Evolutionary conservation across 2,329 filamentous ascomycete genomes (phyloP), one percentile per base, ranked within the genome.

Genomic region (Proliferodiscus dingleyae): DNA sequence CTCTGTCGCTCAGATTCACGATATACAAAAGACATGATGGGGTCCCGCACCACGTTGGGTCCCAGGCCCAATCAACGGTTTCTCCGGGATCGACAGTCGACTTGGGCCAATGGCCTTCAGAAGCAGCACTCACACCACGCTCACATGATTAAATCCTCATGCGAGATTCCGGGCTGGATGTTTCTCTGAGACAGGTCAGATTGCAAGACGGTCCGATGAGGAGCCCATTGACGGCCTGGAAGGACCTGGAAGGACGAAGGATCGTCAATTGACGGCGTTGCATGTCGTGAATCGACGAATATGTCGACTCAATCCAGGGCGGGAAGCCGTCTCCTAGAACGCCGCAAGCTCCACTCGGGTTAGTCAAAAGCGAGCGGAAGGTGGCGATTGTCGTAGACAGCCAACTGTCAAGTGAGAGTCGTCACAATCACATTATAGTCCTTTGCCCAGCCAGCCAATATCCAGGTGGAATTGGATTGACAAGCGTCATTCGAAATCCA

Each of bases 81-180:
- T 51, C 41, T 45, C 47, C 45, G 51, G 45, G 43, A 46, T 45
- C 41, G 19, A 42, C 16, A 45, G 29, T 42, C 43, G 41, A 9
- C 41, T 41, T 39, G 37, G n/a, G 28, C 57, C 56, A 61, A 60
- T 59, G 43, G 36, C 22, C 36, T 32, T 7, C n/a, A 39, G 29
- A 47, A 51, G 41, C 29, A 38, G 38, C 54, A 54, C 52, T 52
- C 57, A 61, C 54, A 61, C 57, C 29, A 24, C 37, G 28, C 55
- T 62, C 60, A 61, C 58, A 60, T 62, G 60, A 62, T 41, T 55
- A 44, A 53, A 55, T 37, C 44, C 37, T 52, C 42, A 59, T 62
- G 60, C 60, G 58, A 48, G 55, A 47, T 54, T 50, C 55, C 56
- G 50, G 49, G 45, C 42, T 41, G 38, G 42, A 43, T 41, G 23